Percentiles rank a stretch among this genome's conserved stretches.
phyloP scores from a whole-genome alignment of 495 filamentous ascomycete species.

The Hyphodiscus hymeniophilus region DNA sequence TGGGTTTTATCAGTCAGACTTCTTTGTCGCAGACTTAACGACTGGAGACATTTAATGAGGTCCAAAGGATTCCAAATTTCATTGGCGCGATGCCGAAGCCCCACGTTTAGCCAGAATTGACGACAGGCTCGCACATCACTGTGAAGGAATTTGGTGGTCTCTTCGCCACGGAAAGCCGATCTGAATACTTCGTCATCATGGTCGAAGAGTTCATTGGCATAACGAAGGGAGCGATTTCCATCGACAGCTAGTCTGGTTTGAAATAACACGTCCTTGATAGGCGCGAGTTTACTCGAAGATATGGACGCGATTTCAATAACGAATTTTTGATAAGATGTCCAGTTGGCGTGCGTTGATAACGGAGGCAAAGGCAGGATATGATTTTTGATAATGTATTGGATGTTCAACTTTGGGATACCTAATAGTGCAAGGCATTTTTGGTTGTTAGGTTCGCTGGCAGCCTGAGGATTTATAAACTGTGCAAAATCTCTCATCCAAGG shows the following conservation, averaged over 20 bases:
- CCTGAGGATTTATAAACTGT: slow-evolving; percentile 6
- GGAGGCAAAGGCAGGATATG: slow-evolving; percentile 13
- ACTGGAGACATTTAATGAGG: slow-evolving; percentile 15
- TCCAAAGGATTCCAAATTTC: not conserved
- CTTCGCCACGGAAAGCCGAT: slow-evolving; percentile 13
- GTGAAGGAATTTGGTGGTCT: slow-evolving; percentile 10
- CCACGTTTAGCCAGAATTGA: slow-evolving; percentile 11
- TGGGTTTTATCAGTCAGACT: not conserved
- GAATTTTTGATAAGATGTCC: slow-evolving; percentile 4
- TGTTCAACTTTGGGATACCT: not conserved
- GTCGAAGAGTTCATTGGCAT: slow-evolving; percentile 9
- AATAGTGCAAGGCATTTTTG: slow-evolving; percentile 5
- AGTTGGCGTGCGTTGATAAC: not conserved
- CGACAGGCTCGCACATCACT: not conserved
- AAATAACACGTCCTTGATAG: not conserved
- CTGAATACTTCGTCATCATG: slow-evolving; percentile 16
- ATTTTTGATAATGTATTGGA: slow-evolving; percentile 5
- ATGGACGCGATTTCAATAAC: not conserved
- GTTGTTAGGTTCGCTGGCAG: not conserved
- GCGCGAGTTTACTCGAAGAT: not conserved
- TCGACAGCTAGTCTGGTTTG: slow-evolving; percentile 9
- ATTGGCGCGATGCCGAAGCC: slow-evolving; percentile 10
- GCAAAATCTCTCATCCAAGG: slow-evolving; percentile 15
- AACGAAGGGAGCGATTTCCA: slow-evolving; percentile 6
- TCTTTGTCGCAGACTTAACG: slow-evolving; percentile 4